Percentiles rank a stretch among this genome's conserved stretches.
Conservation (phyloP, 345 rosid species). For the Eucalyptus sp. region DNA sequence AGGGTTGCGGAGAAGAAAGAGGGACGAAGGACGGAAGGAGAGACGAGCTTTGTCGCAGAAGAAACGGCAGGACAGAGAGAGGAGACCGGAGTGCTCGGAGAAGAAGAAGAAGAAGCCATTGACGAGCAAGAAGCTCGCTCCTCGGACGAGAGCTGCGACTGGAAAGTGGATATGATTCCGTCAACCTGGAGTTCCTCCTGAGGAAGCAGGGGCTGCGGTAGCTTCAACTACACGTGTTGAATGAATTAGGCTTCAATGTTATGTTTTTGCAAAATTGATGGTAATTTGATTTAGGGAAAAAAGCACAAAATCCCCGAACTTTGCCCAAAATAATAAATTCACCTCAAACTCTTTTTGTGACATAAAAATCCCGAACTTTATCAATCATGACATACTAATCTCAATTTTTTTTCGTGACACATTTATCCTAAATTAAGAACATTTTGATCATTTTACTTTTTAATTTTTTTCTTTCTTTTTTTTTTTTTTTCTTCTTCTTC, state of each 20-base stretch:
- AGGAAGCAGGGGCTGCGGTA: too few relatives aligned
- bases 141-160: background rate
- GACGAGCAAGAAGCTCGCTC: background rate
- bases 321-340: too few relatives aligned
- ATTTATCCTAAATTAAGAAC: too few relatives aligned
- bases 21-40: conserved; percentile 9
- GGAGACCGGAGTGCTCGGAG: background rate
- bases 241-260: background rate
- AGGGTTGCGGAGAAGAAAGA: background rate
- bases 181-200: background rate
- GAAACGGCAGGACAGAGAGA: background rate
- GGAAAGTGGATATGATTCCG: background rate
- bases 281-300: background rate
- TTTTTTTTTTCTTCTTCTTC: too few relatives aligned
- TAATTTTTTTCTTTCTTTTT: too few relatives aligned
- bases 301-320: too few relatives aligned
- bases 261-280: background rate
- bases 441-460: too few relatives aligned
- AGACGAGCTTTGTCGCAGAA: background rate
- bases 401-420: too few relatives aligned
- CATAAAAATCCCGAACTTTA: too few relatives aligned
- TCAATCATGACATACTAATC: too few relatives aligned
- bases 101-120: background rate
- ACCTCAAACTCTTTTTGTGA: too few relatives aligned
- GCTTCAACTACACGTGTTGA: background rate